A percentile compares a stretch with the other conserved stretches of the same genome.
These are phyloP conservation scores for Aschersonia sp. DNA, from an alignment of 2,329 filamentous ascomycete genomes.

Conservation along the genomic window DNA sequence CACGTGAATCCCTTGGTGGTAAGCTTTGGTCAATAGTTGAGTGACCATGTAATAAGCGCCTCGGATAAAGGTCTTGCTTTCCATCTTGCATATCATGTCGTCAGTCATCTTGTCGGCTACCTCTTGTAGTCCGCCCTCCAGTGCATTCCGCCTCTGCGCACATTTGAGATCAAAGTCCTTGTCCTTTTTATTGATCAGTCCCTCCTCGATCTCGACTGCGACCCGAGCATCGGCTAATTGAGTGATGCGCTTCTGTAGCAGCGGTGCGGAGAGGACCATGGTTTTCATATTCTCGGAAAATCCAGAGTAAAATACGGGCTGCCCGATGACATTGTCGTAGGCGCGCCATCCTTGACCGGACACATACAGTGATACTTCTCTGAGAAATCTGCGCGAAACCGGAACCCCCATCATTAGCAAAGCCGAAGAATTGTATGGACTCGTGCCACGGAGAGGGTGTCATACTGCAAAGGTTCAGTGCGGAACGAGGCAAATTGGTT, in stretches of 20 bases:
- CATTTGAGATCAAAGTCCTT: conserved; percentile 36
- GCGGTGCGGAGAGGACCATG: conserved; percentile 58
- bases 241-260: conserved; percentile 60
- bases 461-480: conserved; percentile 45
- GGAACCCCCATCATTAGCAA: not conserved
- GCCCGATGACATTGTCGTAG: conserved; percentile 80
- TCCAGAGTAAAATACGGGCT: conserved; percentile 83
- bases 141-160: conserved; percentile 41
- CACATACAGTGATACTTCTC: conserved; percentile 85
- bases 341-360: conserved; percentile 90
- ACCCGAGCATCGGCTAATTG: conserved; percentile 65
- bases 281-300: conserved; percentile 84
- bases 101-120: conserved; percentile 80
- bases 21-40: conserved; percentile 80
- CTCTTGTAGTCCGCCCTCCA: conserved; percentile 61
- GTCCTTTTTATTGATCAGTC: conserved; percentile 44
- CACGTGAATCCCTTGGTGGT: conserved; percentile 94
- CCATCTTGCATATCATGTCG: conserved; percentile 98
- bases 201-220: conserved; percentile 62
- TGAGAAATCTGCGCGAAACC: conserved; percentile 52
- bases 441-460: not conserved
- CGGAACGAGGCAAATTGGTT: conserved; percentile 81
- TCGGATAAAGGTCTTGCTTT: conserved; percentile 83
- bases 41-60: conserved; percentile 82
- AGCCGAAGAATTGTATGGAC: no score